A percentile compares a stretch with the other conserved stretches of the same genome.
Evolutionary conservation across 2,329 filamentous ascomycete genomes (phyloP).

Genomic region (Colletotrichum plurivorum): DNA sequence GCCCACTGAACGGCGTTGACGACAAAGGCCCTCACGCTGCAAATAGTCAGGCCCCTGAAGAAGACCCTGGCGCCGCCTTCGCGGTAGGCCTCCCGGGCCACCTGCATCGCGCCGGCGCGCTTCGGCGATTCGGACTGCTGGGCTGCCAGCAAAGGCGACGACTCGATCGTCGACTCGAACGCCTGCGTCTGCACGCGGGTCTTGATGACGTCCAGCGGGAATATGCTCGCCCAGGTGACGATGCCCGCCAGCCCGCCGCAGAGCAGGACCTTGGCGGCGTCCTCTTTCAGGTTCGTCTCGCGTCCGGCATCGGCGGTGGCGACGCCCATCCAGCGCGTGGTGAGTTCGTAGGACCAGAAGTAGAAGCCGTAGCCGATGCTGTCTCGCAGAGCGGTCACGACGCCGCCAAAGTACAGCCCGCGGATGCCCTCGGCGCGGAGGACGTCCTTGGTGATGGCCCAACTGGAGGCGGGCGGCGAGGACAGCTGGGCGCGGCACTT

Average conservation of each 20-base stretch:
- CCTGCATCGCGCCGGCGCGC: constrained; percentile 69
- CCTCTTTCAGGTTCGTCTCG: constrained; percentile 52
- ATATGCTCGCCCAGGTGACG: constrained; percentile 90
- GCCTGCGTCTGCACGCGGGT: constrained; percentile 88
- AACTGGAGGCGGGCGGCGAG: constrained; percentile 66
- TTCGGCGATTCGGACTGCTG: constrained; percentile 41
- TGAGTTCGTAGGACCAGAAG: constrained; percentile 92
- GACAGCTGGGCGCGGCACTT: constrained; percentile 88
- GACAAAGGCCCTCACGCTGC: constrained; percentile 87
- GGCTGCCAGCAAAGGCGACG: constrained; percentile 51
- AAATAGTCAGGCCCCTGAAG: constrained; percentile 83
- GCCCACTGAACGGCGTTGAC: constrained; percentile 97
- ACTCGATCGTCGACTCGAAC: constrained; percentile 43
- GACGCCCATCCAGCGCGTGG: constrained; percentile 70
- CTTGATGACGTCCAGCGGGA: constrained; percentile 93
- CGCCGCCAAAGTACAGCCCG: constrained; percentile 86
- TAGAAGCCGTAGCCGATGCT: constrained; percentile 97
- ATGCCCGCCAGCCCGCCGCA: constrained; percentile 92
- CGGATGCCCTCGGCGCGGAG: constrained; percentile 70
- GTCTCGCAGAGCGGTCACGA: constrained; percentile 85
- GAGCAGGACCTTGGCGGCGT: constrained; percentile 76
- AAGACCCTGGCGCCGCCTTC: constrained; percentile 74
- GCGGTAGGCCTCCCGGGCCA: constrained; percentile 77
- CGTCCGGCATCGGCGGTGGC: constrained; percentile 32
- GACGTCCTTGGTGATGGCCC: constrained; percentile 74